Percentiles rank a stretch among this genome's conserved stretches.
Conservation (phyloP, 345 rosid species). For the Eucalyptus pauciflora region DNA sequence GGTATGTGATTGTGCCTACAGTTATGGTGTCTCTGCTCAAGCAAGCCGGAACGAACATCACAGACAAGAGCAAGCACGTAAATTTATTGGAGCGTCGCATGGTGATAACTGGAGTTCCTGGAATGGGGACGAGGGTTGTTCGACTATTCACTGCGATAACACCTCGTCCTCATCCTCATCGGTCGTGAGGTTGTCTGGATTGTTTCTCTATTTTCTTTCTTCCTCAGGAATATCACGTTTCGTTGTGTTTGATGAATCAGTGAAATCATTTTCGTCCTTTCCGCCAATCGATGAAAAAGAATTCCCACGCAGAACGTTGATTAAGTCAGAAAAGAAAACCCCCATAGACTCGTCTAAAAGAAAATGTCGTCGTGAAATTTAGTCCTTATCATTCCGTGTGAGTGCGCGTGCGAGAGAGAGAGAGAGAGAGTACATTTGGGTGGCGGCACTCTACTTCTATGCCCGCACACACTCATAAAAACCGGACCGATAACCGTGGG, state of each 20-base stretch:
- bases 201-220: background rate
- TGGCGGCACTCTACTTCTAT: no score
- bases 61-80: background rate
- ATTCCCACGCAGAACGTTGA: background rate
- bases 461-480: no score
- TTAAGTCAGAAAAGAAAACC: background rate
- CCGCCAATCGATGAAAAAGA: background rate
- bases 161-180: background rate
- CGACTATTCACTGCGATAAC: background rate
- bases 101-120: background rate
- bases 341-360: background rate
- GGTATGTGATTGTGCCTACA: no score
- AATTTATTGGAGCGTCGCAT: background rate
- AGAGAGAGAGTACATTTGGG: no score
- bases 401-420: background rate
- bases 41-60: background rate
- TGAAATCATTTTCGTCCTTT: background rate
- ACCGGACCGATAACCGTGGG: no score
- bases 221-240: background rate
- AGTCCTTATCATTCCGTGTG: background rate
- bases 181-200: background rate
- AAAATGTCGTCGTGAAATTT: background rate
- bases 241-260: background rate
- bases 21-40: background rate
- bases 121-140: background rate